Conservation (phyloP, 2,329 filamentous ascomycete genomes). For the Canariomyces notabilis region DNA sequence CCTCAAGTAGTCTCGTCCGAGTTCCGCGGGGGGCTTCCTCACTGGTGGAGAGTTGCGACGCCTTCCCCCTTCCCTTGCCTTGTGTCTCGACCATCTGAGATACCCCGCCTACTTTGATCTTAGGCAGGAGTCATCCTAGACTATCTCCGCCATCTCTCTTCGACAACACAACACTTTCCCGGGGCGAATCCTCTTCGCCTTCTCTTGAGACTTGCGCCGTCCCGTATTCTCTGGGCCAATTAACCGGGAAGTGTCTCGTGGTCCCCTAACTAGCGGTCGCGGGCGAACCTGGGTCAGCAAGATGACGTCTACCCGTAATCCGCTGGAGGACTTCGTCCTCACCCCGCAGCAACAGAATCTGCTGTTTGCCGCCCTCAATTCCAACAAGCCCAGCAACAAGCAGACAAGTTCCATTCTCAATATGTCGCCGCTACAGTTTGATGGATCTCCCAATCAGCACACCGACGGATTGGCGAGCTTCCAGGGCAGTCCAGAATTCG, state of each 20-base stretch:
- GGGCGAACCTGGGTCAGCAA: constrained; percentile 15
- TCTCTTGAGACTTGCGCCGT: too few relatives aligned
- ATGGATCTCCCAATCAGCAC: constrained; percentile 44
- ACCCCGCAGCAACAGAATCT: constrained; percentile 73
- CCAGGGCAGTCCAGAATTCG: constrained; percentile 76
- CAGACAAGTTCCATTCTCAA: constrained; percentile 36
- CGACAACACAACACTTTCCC: too few relatives aligned
- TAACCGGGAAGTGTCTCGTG: not conserved
- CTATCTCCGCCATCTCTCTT: too few relatives aligned
- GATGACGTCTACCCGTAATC: constrained; percentile 50
- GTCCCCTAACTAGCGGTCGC: not conserved
- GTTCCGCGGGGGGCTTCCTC: too few relatives aligned
- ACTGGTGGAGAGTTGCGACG: too few relatives aligned
- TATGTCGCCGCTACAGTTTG: constrained; percentile 45
- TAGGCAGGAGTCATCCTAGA: too few relatives aligned
- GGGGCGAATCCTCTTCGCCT: too few relatives aligned
- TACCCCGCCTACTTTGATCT: too few relatives aligned
- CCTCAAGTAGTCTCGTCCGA: too few relatives aligned
- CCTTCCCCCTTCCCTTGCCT: too few relatives aligned
- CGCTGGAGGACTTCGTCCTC: constrained; percentile 58
- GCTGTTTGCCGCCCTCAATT: constrained; percentile 69
- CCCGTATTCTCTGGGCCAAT: not conserved
- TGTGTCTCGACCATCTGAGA: too few relatives aligned
- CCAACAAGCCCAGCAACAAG: constrained; percentile 50
- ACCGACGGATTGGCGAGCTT: constrained; percentile 46